phyloP scores from a whole-genome alignment of 106 monocot genomes.

The Dioscorea alata region DNA sequence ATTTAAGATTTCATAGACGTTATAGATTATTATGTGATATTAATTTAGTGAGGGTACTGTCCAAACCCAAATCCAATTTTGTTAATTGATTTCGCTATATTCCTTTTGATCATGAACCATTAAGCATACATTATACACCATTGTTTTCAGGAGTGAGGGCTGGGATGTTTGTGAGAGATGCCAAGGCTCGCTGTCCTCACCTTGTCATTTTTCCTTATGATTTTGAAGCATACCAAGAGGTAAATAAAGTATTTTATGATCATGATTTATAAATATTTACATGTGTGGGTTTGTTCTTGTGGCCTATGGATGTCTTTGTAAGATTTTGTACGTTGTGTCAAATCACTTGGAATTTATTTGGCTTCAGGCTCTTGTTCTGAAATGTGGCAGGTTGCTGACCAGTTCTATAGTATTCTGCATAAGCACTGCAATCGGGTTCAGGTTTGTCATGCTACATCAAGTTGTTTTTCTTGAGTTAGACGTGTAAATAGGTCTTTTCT shows the following conservation, averaged over 20 bases:
- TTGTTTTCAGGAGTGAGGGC: conserved; percentile 58
- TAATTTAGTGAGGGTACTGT: no score
- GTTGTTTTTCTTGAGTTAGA: not conserved
- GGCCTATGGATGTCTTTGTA: not conserved
- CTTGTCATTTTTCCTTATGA: conserved; percentile 87
- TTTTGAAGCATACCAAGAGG: conserved; percentile 90
- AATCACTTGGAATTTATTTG: not conserved
- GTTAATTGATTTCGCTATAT: no score
- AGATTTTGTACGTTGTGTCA: not conserved
- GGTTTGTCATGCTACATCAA: conserved; percentile 3
- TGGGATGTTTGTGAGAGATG: conserved; percentile 98
- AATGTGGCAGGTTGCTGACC: conserved; percentile 83
- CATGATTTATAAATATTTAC: not conserved
- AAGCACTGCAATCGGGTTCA: conserved; percentile 75
- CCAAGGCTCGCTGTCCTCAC: conserved; percentile 74
- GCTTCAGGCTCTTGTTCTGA: conserved; percentile 5
- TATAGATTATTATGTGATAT: no score
- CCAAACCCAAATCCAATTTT: no score
- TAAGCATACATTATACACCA: not conserved
- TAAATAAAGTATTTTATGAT: conserved; percentile 14
- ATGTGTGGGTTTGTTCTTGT: no score
- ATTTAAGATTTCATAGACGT: no score
- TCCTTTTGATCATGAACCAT: not conserved
- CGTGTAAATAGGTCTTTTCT: no score
- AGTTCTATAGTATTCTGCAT: conserved; percentile 87